Evolutionary conservation across 305 asterid species (phyloP), one percentile per base, ranked within the genome.

Genomic region (Solanum chacoense): DNA sequence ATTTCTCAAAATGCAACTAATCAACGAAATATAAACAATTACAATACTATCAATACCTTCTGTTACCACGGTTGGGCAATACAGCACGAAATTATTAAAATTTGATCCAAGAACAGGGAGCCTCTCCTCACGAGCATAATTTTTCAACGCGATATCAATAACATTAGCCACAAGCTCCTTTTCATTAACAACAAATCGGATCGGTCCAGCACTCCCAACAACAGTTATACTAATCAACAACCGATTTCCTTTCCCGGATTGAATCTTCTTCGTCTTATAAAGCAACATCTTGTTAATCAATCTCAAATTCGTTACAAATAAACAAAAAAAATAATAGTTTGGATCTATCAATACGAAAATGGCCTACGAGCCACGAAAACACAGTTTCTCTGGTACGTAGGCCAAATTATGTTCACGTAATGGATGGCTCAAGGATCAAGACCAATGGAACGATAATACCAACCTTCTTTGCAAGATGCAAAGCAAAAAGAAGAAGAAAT

Each of bases 361-460:
- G 72, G 86, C 86, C 86, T 83, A 83, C 86, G 73, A 29, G 40
- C 73, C 87, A 31, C 20, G 24, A 45, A 18, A 4, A 28, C 40
- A 29, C 1, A 80, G 37, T 40, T 42, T 38, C 36, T 24, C 22
- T 28, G 38, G 86, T 24, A 18, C 32, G 74, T 84, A 84, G 87
- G 87, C 87, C 71, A 9, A 8, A 80, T 42, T 14, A 81, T 35
- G 13, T 80, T 37, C 45, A 29, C 65, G 45, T n/a, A 22, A 24
- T 59, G 32, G 11, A 29, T 45, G 85, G 76, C 86, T 95, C 93
- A 97, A 10, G 99, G 99, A 89, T 97, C 99, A 87, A 97, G 88
- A 88, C 99, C 99, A 87, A 94, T 89, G 98, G 99, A 96, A 93
- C 97, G 98, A 91, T 92, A 97, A 93, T 97, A 95, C 99, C 99